These are phyloP conservation scores for Pseudocercospora ulei DNA, from an alignment of 2,329 filamentous ascomycete species.

Conservation along the genomic window DNA sequence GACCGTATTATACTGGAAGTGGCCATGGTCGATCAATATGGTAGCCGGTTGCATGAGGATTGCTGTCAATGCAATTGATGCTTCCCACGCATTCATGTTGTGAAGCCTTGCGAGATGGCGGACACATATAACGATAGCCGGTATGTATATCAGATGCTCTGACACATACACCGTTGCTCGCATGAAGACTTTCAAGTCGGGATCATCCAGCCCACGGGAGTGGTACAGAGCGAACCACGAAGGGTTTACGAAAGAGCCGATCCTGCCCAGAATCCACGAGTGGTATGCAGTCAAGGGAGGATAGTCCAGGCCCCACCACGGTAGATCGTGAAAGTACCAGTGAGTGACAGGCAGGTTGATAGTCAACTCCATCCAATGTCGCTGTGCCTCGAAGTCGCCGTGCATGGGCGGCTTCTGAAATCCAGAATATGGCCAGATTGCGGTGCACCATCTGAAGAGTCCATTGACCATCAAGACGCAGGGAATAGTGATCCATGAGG, in stretches of 20 bases:
- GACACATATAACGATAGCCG: slow-evolving; percentile 74
- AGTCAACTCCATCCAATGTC: slow-evolving; percentile 98
- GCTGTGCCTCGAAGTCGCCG: slow-evolving; percentile 93
- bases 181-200: slow-evolving; percentile 86
- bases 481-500: slow-evolving; percentile 86
- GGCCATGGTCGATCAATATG: slow-evolving; percentile 88
- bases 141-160: slow-evolving; percentile 82
- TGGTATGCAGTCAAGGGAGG: slow-evolving; percentile 96
- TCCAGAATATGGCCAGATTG: slow-evolving; percentile 91
- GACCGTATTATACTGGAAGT: slow-evolving; percentile 96
- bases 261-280: slow-evolving; percentile 84
- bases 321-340: slow-evolving; percentile 95
- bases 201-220: slow-evolving; percentile 72
- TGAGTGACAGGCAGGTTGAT: slow-evolving; percentile 77
- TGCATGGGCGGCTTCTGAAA: slow-evolving; percentile 77
- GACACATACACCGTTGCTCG: slow-evolving; percentile 80
- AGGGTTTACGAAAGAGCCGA: slow-evolving; percentile 68
- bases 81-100: slow-evolving; percentile 66
- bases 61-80: slow-evolving; percentile 74
- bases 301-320: slow-evolving; percentile 98
- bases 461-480: slow-evolving; percentile 82
- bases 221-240: slow-evolving; percentile 78
- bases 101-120: slow-evolving; percentile 68
- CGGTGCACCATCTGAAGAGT: slow-evolving; percentile 84
- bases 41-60: slow-evolving; percentile 85